Evolutionary conservation across 345 rosid genomes (phyloP).

Genomic region (Ailanthus altissimus): DNA sequence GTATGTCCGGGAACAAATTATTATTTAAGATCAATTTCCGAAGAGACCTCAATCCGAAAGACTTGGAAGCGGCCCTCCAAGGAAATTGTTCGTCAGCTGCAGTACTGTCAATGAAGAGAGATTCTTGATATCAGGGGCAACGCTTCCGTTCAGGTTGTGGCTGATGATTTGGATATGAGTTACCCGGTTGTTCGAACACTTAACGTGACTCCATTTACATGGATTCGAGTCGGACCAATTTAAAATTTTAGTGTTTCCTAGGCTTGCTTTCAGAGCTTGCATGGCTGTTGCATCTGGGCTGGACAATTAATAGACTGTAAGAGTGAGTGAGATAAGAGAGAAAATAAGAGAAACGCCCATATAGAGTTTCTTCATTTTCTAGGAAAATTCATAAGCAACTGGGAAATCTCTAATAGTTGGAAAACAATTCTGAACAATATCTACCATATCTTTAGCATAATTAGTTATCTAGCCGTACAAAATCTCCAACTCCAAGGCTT

Average conservation of each 20-base stretch:
- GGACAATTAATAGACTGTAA: slow-evolving; percentile 2
- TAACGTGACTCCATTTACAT: slow-evolving; percentile 53
- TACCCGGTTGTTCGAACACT: slow-evolving; percentile 43
- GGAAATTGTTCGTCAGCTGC: slow-evolving; percentile 51
- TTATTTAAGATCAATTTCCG: slow-evolving; percentile 33
- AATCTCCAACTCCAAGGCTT: not conserved
- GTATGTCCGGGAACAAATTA: slow-evolving; percentile 53
- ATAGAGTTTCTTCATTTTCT: not conserved
- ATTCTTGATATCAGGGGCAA: slow-evolving; percentile 55
- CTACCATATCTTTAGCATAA: not conserved
- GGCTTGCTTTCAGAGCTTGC: slow-evolving; percentile 30
- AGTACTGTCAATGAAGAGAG: slow-evolving; percentile 44
- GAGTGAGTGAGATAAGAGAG: not conserved
- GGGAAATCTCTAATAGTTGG: not conserved
- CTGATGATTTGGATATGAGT: slow-evolving; percentile 58
- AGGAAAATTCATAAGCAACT: not conserved
- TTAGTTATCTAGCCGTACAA: not conserved
- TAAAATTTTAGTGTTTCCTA: slow-evolving; percentile 39
- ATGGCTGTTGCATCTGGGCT: not conserved
- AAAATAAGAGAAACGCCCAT: not conserved
- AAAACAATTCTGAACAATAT: not conserved
- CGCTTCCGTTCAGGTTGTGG: slow-evolving; percentile 41
- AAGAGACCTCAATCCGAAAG: slow-evolving; percentile 48
- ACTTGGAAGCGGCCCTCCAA: slow-evolving; percentile 58
- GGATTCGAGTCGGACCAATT: slow-evolving; percentile 69